phyloP scores from a whole-genome alignment of 2,329 filamentous ascomycete species.

The Biscogniauxia sp. region DNA sequence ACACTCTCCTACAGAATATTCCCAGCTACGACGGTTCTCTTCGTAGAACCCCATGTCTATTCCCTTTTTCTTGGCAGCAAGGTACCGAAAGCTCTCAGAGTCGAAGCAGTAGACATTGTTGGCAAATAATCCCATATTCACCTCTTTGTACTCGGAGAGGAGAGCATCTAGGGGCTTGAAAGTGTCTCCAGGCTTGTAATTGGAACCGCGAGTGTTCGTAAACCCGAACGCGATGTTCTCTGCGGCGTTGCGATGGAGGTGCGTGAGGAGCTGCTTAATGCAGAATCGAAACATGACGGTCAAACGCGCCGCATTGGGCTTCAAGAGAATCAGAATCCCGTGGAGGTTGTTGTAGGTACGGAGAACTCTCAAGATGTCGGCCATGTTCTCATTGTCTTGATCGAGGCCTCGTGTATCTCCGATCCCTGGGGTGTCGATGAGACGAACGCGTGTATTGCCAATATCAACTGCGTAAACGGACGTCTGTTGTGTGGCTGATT shows the following conservation, averaged over 20 bases:
- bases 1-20: constrained; percentile 35
- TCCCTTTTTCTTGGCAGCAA: constrained; percentile 36
- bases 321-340: constrained; percentile 42
- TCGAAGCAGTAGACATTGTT: constrained; percentile 41
- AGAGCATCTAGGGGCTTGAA: constrained; percentile 34
- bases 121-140: constrained; percentile 30
- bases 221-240: constrained; percentile 43
- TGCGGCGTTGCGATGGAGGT: constrained; percentile 37
- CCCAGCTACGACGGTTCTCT: constrained; percentile 37
- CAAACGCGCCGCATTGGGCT: constrained; percentile 38
- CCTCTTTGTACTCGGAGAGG: constrained; percentile 28
- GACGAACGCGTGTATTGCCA: constrained; percentile 29
- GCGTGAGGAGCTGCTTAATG: constrained; percentile 39
- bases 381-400: constrained; percentile 39
- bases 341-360: constrained; percentile 36
- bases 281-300: constrained; percentile 39
- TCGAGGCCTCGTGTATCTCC: constrained; percentile 39
- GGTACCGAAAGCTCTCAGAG: constrained; percentile 42
- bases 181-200: constrained; percentile 41
- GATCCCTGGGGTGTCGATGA: constrained; percentile 44
- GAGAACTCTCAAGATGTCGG: constrained; percentile 37
- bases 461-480: constrained; percentile 33
- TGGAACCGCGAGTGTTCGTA: constrained; percentile 41
- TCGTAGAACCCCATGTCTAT: constrained; percentile 31
- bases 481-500: constrained; percentile 38